Evolutionary conservation across 2,329 filamentous ascomycete genomes (phyloP).

Genomic region (Alternaria sp.): DNA sequence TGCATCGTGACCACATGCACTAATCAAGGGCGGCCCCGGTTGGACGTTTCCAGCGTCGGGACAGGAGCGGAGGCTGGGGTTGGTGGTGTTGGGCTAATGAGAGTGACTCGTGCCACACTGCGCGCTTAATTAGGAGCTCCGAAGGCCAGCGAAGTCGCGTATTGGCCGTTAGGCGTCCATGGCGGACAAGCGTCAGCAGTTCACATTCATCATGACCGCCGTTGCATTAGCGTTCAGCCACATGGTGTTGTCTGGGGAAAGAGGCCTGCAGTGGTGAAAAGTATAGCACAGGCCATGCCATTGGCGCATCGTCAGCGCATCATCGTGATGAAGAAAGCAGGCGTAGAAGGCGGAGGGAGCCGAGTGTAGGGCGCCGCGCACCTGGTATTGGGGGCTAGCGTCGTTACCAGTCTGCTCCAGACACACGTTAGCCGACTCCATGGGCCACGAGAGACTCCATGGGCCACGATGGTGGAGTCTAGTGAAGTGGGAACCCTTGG

Average conservation of each 20-base stretch:
- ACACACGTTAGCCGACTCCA: not conserved
- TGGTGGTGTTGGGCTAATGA: not conserved
- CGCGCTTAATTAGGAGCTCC: constrained; percentile 1
- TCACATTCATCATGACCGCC: not conserved
- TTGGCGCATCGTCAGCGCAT: not conserved
- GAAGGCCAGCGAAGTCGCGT: not conserved
- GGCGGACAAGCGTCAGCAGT: not conserved
- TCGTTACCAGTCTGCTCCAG: not conserved
- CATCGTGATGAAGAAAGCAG: not conserved
- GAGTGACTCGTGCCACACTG: not conserved
- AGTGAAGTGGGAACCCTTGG: not conserved
- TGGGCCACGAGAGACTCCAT: not conserved
- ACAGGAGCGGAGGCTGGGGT: not conserved
- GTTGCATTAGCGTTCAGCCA: not conserved
- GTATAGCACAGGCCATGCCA: not conserved
- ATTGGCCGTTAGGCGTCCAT: not conserved
- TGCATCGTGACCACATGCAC: not conserved
- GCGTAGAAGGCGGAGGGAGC: not conserved
- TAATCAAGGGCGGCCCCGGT: not conserved
- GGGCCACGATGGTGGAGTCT: not conserved
- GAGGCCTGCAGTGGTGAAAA: not conserved
- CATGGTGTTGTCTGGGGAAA: not conserved
- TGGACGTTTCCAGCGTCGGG: not conserved
- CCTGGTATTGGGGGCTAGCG: not conserved
- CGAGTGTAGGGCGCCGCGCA: not conserved